Conservation (phyloP, 108 stramenopile genomes). For the Phaeodactylum tricornutum region DNA sequence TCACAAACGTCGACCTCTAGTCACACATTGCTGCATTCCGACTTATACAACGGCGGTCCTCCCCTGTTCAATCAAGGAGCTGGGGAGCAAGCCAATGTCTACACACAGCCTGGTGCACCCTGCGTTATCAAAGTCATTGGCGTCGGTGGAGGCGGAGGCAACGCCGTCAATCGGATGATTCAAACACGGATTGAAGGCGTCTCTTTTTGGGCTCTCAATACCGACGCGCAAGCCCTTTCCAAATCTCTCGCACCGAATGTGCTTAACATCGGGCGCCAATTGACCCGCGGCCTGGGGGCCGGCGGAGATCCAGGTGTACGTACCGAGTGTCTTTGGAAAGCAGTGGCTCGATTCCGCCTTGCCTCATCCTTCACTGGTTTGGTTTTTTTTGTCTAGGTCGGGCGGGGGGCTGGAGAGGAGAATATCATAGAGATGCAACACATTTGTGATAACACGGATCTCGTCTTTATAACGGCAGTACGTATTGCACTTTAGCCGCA, state of each 20-base stretch:
- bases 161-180: slow-evolving; percentile 59
- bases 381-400: too few relatives aligned
- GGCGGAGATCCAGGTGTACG: slow-evolving; percentile 60
- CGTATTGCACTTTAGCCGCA: not conserved
- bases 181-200: slow-evolving; percentile 43
- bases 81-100: too few relatives aligned
- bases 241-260: slow-evolving; percentile 20
- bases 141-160: slow-evolving; percentile 57
- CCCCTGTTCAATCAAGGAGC: too few relatives aligned
- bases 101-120: slow-evolving; percentile 9
- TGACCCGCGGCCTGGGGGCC: slow-evolving; percentile 69
- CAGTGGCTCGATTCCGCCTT: too few relatives aligned
- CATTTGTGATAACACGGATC: slow-evolving; percentile 43
- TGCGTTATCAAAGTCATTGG: slow-evolving; percentile 45
- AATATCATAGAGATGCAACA: slow-evolving; percentile 26
- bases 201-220: slow-evolving; percentile 69
- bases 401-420: slow-evolving; percentile 53
- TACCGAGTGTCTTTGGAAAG: not conserved
- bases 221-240: slow-evolving; percentile 61
- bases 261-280: slow-evolving; percentile 45
- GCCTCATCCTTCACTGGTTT: too few relatives aligned
- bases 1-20: too few relatives aligned
- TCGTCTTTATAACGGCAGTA: slow-evolving; percentile 67
- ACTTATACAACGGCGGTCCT: too few relatives aligned
- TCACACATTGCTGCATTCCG: too few relatives aligned